Conservation (phyloP, 2,329 filamentous ascomycete genomes). For the Colletotrichum truncatum region DNA sequence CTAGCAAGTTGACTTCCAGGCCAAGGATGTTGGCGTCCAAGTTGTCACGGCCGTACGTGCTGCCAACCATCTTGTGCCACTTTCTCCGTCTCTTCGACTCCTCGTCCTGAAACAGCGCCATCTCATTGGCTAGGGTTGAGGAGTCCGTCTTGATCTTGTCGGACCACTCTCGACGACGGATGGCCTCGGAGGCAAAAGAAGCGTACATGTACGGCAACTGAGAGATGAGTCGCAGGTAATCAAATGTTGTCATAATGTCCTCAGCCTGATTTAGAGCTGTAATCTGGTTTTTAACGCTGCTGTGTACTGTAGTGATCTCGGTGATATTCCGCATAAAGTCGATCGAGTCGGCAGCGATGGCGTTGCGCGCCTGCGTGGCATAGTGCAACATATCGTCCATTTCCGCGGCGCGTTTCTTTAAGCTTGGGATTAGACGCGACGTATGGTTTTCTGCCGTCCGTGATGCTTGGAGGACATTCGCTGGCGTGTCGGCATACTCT, state of each 20-base stretch:
- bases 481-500: conserved; percentile 70
- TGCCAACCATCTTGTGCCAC: conserved; percentile 88
- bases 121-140: conserved; percentile 87
- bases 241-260: conserved; percentile 82
- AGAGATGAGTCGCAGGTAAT: conserved; percentile 81
- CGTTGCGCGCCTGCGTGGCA: conserved; percentile 73
- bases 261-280: conserved; percentile 76
- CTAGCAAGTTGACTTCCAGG: conserved; percentile 86
- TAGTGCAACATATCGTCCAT: conserved; percentile 69
- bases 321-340: conserved; percentile 86
- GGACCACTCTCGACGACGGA: conserved; percentile 88
- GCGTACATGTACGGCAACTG: conserved; percentile 91
- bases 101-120: conserved; percentile 91
- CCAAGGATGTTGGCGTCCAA: conserved; percentile 76
- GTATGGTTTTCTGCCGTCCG: conserved; percentile 72
- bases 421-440: conserved; percentile 66
- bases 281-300: conserved; percentile 77
- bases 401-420: conserved; percentile 64
- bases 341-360: conserved; percentile 70
- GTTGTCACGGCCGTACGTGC: conserved; percentile 73
- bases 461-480: conserved; percentile 68
- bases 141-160: conserved; percentile 92
- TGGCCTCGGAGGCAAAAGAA: conserved; percentile 85
- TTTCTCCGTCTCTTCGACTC: conserved; percentile 88
- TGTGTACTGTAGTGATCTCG: conserved; percentile 78